Conservation (phyloP, 78 protist genomes). For the Polysphondylium violaceum region DNA sequence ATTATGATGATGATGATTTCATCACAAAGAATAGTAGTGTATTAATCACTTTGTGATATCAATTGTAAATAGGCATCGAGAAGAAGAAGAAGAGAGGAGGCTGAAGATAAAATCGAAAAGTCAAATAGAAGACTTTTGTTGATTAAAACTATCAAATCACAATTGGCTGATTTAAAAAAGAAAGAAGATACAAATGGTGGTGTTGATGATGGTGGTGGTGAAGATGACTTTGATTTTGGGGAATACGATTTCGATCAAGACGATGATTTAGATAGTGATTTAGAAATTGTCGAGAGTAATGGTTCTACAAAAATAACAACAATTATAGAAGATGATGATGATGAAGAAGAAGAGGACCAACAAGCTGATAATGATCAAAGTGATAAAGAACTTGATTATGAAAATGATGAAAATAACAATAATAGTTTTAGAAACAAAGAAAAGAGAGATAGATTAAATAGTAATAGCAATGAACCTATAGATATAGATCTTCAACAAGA, state of each 20-base stretch:
- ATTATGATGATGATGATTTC: neutral
- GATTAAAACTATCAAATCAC: slow-evolving; percentile 29
- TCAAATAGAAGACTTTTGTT: slow-evolving; percentile 35
- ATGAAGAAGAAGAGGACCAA: too few species aligned
- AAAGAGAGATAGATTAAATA: neutral
- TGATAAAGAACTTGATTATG: neutral
- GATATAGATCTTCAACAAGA: neutral
- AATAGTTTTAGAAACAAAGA: neutral
- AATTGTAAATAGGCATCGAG: slow-evolving; percentile 19
- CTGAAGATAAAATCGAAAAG: slow-evolving; percentile 29
- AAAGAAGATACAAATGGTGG: neutral
- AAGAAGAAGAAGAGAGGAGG: slow-evolving; percentile 59
- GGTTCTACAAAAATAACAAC: neutral
- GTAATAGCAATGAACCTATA: neutral
- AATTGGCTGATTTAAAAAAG: slow-evolving; percentile 1
- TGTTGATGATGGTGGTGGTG: slow-evolving; percentile 3
- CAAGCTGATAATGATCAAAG: neutral
- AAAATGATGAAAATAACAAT: neutral
- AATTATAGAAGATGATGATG: too few species aligned
- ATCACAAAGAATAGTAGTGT: too few species aligned
- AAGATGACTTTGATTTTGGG: neutral
- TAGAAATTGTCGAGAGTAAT: slow-evolving; percentile 21
- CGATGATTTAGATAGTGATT: slow-evolving; percentile 51
- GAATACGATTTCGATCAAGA: slow-evolving; percentile 34
- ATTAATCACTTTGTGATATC: too few species aligned